phyloP scores from a whole-genome alignment of 257 asterid genomes.

The Salvia rosmarinus region DNA sequence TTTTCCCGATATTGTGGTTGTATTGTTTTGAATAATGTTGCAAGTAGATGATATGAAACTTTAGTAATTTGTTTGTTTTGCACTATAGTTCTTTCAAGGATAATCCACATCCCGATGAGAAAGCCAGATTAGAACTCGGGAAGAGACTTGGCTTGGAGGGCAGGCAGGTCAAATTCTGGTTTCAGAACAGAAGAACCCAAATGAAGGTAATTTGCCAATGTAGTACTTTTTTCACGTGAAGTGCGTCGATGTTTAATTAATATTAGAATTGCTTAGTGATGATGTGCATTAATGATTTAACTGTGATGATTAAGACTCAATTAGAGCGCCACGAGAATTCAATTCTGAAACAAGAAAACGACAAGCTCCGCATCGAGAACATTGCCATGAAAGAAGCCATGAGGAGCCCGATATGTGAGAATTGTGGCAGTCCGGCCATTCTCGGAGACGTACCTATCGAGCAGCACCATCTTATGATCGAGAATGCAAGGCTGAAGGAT shows the following conservation, averaged over 20 bases:
- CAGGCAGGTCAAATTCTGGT: slow-evolving; percentile 89
- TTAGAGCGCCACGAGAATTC: slow-evolving; percentile 78
- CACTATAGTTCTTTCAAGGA: slow-evolving; percentile 72
- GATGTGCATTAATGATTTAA: slow-evolving; percentile 26
- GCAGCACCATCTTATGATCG: slow-evolving; percentile 72
- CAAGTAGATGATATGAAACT: background rate
- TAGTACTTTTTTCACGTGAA: background rate
- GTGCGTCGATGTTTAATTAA: background rate
- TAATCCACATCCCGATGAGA: slow-evolving; percentile 93
- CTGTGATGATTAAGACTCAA: slow-evolving; percentile 58
- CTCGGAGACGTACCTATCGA: slow-evolving; percentile 58
- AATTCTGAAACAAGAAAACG: slow-evolving; percentile 73
- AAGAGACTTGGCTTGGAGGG: slow-evolving; percentile 62
- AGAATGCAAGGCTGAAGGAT: slow-evolving; percentile 72
- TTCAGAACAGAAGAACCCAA: slow-evolving; percentile 89
- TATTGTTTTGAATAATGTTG: background rate
- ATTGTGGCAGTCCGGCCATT: slow-evolving; percentile 70
- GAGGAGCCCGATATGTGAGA: slow-evolving; percentile 67
- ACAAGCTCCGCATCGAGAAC: slow-evolving; percentile 79
- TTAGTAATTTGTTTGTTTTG: background rate
- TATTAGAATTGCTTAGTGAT: slow-evolving; percentile 2
- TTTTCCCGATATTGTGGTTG: background rate
- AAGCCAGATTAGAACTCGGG: slow-evolving; percentile 72
- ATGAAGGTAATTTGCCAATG: slow-evolving; percentile 64
- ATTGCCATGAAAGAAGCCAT: slow-evolving; percentile 67